These are phyloP conservation scores for Helicostylum pulchrum DNA, from an alignment of 192 early-diverging fungal species.

Conservation along the genomic window DNA sequence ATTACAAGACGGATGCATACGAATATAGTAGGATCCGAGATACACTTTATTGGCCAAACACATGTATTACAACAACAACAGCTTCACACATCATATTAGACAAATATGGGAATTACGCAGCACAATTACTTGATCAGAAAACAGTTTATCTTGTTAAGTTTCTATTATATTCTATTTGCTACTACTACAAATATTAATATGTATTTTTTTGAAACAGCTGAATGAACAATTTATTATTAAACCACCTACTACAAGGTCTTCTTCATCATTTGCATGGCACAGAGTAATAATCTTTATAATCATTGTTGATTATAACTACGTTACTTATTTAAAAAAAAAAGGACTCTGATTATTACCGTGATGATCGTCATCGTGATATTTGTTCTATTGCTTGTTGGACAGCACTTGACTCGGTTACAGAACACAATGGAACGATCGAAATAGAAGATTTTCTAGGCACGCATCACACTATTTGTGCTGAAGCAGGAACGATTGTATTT, in stretches of 20 bases:
- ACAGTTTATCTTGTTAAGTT: constrained; percentile 20
- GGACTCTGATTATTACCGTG: constrained; percentile 33
- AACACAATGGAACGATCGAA: constrained; percentile 2
- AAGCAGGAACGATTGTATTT: constrained; percentile 32
- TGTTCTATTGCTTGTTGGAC: constrained; percentile 35
- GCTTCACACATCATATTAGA: constrained; percentile 3
- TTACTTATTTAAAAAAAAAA: neutral
- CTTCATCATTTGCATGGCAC: constrained; percentile 36
- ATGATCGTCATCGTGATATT: neutral
- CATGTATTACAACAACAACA: neutral
- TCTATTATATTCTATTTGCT: neutral
- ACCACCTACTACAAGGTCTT: constrained; percentile 23
- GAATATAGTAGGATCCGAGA: constrained; percentile 24
- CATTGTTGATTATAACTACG: neutral
- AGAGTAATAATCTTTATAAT: constrained; percentile 21
- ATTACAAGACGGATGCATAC: constrained; percentile 20
- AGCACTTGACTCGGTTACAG: constrained; percentile 30
- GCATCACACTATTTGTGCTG: neutral
- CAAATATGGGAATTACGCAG: constrained; percentile 12
- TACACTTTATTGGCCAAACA: constrained; percentile 8
- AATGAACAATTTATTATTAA: constrained; percentile 44
- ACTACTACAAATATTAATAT: neutral
- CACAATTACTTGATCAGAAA: constrained; percentile 7
- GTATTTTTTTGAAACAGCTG: constrained; percentile 6
- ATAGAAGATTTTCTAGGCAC: neutral